Percentiles rank a stretch among this genome's conserved stretches.
These are phyloP conservation scores for Cutaneotrichosporon cyanovorans DNA, from an alignment of 1,284 basidiomycete species.

Conservation along the genomic window DNA sequence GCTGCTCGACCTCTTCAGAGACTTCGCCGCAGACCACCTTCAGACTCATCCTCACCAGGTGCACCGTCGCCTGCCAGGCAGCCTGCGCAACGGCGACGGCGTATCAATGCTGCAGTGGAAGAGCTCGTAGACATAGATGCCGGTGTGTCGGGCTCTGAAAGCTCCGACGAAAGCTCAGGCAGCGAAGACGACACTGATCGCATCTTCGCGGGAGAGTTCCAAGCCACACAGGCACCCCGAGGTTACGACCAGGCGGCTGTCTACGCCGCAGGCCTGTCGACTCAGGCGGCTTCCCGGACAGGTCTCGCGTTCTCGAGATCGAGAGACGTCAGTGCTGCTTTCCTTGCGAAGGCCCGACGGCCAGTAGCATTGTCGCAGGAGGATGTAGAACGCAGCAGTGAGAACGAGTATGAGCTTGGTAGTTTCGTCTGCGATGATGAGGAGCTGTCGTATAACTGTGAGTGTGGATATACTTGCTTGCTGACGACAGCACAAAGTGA, in stretches of 20 bases:
- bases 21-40: constrained; percentile 3
- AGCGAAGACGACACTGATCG: constrained; percentile 43
- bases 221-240: constrained; percentile 47
- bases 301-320: constrained; percentile 29
- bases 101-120: background rate
- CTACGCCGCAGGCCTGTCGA: constrained; percentile 39
- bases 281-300: constrained; percentile 26
- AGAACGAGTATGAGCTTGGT: constrained; percentile 40
- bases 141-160: constrained; percentile 31
- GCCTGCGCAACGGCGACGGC: background rate
- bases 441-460: constrained; percentile 29
- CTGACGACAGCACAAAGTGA: constrained; percentile 10
- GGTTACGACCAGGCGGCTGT: constrained; percentile 45
- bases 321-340: constrained; percentile 13
- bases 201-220: constrained; percentile 44
- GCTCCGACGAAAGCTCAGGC: constrained; percentile 34
- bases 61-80: background rate
- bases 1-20: constrained; percentile 6
- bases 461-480: constrained; percentile 3
- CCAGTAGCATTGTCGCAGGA: constrained; percentile 39
- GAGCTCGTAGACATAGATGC: constrained; percentile 29
- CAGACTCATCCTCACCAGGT: background rate
- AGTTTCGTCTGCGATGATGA: constrained; percentile 40
- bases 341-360: constrained; percentile 37
- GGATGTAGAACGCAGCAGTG: constrained; percentile 29